Base-by-base conservation (phyloP, 176 grass and related monocot genomes). In the Oryza meyeriana region DNA sequence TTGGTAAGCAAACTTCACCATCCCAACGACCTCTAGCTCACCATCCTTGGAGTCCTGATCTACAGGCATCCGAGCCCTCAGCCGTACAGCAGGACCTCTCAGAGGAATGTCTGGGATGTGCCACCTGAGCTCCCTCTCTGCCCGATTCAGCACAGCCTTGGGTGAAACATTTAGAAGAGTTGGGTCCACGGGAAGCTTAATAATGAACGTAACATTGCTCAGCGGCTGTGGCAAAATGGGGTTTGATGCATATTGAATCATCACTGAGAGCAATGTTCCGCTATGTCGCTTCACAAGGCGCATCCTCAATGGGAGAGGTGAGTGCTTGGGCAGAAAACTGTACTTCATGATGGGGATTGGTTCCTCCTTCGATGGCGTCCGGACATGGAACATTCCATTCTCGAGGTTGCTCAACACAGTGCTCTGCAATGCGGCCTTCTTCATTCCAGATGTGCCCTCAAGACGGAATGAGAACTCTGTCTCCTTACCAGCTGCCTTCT, bases 381-480 rank as follows among this genome's bases (percentile, higher is more conserved):
- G 90, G 9, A 98, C 85, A 86, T 91, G 92, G 85, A 98, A 95
- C 13, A 91, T 67, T 38, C 90, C 90, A 29, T 93, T 93, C 80
- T 95, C 76, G 0, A 99, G 91, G 86, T 84, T 95, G 41, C 90
- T 95, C 75, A 99, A 83, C 17, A 86, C 66, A 35, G 91, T 79
- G 70, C 73, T 93, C 75, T 93, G 91, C 89, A 94, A 82, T 14
- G 83, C 96, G 0, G 96, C 96, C 64, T 89, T 89, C 84, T 99
- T 99, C 81, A 95, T 95, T 83, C 90, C 85, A 10, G 88, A 88
- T 52, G 88, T 91, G 52, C 93, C 91, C 79, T 99, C 96, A 24
- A 99, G 93, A 14, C 85, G 83, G 87, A 99, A 95, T 18, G 96
- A 92, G 89, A 99, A 99, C 80, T 99, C 96, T 27, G 93, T 92